phyloP scores from a whole-genome alignment of 306 rosid genomes.

The Dalbergia cultrata region DNA sequence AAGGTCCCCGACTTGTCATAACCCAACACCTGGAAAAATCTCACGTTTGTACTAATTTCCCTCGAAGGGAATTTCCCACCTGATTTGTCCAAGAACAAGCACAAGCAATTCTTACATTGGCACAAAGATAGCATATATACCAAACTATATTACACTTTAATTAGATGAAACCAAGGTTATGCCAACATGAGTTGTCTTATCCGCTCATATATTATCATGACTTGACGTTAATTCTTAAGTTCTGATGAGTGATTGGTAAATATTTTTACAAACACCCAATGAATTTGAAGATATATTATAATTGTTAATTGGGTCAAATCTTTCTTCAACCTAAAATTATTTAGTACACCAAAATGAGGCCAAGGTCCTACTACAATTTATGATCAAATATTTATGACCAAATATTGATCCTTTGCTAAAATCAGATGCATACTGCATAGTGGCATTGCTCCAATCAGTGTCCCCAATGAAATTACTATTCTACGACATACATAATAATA shows the following conservation, averaged over 20 bases:
- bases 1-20: constrained; percentile 44
- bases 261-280: too few species aligned
- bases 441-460: constrained; percentile 16
- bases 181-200: too few species aligned
- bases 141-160: constrained; percentile 2
- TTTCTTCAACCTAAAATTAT: too few species aligned
- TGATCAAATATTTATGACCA: constrained; percentile 33
- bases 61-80: constrained; percentile 8
- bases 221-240: too few species aligned
- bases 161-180: constrained; percentile 34
- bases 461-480: constrained; percentile 34
- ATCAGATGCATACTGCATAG: not conserved
- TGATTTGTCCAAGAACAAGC: constrained; percentile 27
- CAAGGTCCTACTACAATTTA: not conserved
- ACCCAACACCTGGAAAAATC: not conserved
- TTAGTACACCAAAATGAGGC: too few species aligned
- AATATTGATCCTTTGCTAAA: constrained; percentile 6
- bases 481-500: constrained; percentile 34
- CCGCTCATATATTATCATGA: too few species aligned
- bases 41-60: constrained; percentile 27
- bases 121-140: not conserved
- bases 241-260: too few species aligned
- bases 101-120: not conserved
- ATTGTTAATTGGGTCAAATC: too few species aligned
- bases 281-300: too few species aligned